Evolutionary conservation across 805 yeast genomes (phyloP).

Genomic region (Saccharomycopsis microspora): DNA sequence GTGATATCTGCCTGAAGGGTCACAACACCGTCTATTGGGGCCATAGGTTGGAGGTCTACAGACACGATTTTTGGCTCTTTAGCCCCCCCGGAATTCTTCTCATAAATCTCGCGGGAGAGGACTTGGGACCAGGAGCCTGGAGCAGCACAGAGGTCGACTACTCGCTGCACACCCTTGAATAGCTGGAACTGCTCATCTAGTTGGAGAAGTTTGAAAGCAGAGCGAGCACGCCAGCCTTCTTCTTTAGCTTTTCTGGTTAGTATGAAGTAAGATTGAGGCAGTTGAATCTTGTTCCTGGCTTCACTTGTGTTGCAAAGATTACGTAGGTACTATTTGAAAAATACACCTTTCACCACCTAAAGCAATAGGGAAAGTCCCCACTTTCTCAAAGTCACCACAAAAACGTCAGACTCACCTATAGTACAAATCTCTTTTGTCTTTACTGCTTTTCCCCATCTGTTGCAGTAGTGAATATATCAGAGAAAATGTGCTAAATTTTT

Average conservation of each 20-base stretch:
- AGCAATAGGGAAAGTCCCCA: too few relatives aligned
- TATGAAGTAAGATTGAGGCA: neutral
- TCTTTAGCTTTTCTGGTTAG: conserved; percentile 75
- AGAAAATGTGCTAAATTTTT: too few relatives aligned
- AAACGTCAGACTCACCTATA: conserved; percentile 28
- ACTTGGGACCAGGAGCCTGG: conserved; percentile 99
- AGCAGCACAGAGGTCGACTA: conserved; percentile 96
- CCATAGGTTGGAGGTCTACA: conserved; percentile 95
- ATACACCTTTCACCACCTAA: too few relatives aligned
- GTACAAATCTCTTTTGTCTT: conserved; percentile 88
- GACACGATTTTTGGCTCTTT: conserved; percentile 68
- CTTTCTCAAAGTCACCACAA: neutral
- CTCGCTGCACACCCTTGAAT: conserved; percentile 59
- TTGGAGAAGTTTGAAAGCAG: conserved; percentile 89
- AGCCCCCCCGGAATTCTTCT: conserved; percentile 23
- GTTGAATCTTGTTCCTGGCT: too few relatives aligned
- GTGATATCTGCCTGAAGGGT: conserved; percentile 95
- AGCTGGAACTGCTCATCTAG: conserved; percentile 83
- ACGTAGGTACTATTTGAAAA: too few relatives aligned
- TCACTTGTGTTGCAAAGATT: too few relatives aligned
- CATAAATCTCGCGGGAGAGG: conserved; percentile 55
- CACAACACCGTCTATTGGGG: conserved; percentile 86
- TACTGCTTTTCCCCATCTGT: conserved; percentile 88
- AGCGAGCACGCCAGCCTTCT: conserved; percentile 95
- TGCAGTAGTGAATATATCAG: too few relatives aligned